Evolutionary conservation across 441 rosid species (phyloP).

Genomic region (Macaranga tanarius): DNA sequence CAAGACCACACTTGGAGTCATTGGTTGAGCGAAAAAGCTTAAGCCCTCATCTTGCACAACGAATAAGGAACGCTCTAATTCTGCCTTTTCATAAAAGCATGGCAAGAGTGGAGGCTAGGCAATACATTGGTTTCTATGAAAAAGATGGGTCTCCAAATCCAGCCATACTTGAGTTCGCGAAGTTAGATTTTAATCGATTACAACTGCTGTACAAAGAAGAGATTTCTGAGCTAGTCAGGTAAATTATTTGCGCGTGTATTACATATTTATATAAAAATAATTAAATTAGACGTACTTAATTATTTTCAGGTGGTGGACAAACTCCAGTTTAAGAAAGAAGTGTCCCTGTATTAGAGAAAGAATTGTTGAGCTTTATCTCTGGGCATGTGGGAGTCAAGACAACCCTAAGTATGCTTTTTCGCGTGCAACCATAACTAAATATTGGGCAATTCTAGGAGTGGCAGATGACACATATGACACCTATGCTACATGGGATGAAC

Average conservation of each 20-base stretch:
- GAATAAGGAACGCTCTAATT: conserved; percentile 7
- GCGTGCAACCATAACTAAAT: neutral
- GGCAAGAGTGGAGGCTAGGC: conserved; percentile 7
- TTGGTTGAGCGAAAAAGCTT: neutral
- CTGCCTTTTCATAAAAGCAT: neutral
- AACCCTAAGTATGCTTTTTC: conserved; percentile 19
- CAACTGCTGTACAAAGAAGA: conserved; percentile 13
- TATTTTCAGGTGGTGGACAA: conserved; percentile 21
- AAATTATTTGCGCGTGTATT: too few relatives aligned
- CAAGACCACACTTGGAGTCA: conserved; percentile 9
- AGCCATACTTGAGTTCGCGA: conserved; percentile 19
- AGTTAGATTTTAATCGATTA: conserved; percentile 16
- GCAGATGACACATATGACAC: conserved; percentile 28
- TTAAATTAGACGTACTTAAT: conserved; percentile 16
- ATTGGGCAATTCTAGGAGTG: neutral
- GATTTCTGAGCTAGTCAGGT: conserved; percentile 13
- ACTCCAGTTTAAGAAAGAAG: neutral
- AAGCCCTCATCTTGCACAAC: neutral
- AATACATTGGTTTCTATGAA: conserved; percentile 15
- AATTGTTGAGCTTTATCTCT: neutral
- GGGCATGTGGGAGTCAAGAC: neutral
- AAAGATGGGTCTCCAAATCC: conserved; percentile 9
- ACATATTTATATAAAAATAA: too few relatives aligned
- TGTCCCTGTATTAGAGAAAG: conserved; percentile 10
- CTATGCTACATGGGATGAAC: conserved; percentile 15